Conservation (phyloP, 1,284 basidiomycete species). For the Ceraceosorus bombacis region DNA sequence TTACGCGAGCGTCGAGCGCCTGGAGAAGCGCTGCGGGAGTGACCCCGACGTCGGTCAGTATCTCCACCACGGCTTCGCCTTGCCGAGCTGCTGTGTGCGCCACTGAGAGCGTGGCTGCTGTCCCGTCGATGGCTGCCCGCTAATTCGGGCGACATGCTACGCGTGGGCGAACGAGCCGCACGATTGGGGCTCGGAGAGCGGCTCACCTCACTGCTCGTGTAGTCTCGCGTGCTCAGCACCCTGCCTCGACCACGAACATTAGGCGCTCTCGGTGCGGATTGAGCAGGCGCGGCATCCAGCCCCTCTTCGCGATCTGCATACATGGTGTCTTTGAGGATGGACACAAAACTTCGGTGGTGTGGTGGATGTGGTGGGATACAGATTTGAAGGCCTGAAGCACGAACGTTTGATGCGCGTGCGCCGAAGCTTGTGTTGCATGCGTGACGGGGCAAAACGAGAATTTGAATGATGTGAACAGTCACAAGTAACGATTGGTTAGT, state of each 20-base stretch:
- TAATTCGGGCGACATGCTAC: neutral
- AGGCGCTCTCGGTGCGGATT: neutral
- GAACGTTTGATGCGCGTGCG: no score
- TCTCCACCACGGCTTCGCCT: neutral
- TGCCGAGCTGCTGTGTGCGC: neutral
- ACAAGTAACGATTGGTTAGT: no score
- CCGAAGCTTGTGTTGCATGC: no score
- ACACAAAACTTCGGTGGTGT: no score
- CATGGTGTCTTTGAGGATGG: slow-evolving; percentile 14
- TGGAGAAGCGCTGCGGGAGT: neutral
- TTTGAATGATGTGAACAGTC: no score
- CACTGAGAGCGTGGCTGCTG: no score
- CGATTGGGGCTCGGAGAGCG: neutral
- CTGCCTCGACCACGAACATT: neutral
- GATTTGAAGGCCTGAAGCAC: no score
- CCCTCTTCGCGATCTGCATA: slow-evolving; percentile 42
- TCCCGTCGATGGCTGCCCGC: no score
- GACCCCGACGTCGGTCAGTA: neutral
- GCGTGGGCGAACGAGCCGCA: neutral
- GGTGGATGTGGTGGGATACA: no score
- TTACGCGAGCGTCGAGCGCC: neutral
- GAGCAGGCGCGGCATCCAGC: slow-evolving; percentile 6
- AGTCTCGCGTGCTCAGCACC: neutral
- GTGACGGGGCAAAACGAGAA: no score
- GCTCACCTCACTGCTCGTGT: neutral